Conservation (phyloP, 306 rosid genomes). For the Oemleria cerasiformis region DNA sequence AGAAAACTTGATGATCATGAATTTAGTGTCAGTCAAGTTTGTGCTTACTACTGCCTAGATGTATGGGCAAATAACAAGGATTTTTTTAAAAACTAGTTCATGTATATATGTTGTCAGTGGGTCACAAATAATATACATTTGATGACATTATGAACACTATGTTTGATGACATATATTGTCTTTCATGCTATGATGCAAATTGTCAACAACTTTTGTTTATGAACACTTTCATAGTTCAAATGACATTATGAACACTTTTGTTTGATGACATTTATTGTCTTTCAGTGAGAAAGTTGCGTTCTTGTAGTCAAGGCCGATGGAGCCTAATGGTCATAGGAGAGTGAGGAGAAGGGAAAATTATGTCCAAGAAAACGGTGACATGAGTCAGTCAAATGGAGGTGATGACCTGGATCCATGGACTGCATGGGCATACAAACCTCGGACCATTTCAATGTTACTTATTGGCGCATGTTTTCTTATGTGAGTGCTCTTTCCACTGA, state of each 20-base stretch:
- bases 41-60: no score
- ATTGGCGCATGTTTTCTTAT: slow-evolving; percentile 95
- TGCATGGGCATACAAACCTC: slow-evolving; percentile 99
- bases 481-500: slow-evolving; percentile 52
- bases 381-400: slow-evolving; percentile 39
- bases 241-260: background rate
- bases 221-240: no score
- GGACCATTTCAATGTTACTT: slow-evolving; percentile 81
- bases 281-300: slow-evolving; percentile 41
- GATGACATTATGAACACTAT: background rate
- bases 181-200: background rate
- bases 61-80: background rate
- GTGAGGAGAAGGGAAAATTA: slow-evolving; percentile 44
- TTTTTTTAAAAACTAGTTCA: background rate
- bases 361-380: slow-evolving; percentile 64
- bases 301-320: slow-evolving; percentile 48
- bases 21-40: no score
- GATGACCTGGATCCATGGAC: slow-evolving; percentile 99
- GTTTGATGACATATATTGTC: background rate
- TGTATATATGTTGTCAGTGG: background rate
- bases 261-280: no score
- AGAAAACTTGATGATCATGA: background rate
- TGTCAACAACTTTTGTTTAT: background rate
- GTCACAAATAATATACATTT: background rate
- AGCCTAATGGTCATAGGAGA: slow-evolving; percentile 62